phyloP scores from a whole-genome alignment of 805 yeast species.

The Lipomyces lipofer region DNA sequence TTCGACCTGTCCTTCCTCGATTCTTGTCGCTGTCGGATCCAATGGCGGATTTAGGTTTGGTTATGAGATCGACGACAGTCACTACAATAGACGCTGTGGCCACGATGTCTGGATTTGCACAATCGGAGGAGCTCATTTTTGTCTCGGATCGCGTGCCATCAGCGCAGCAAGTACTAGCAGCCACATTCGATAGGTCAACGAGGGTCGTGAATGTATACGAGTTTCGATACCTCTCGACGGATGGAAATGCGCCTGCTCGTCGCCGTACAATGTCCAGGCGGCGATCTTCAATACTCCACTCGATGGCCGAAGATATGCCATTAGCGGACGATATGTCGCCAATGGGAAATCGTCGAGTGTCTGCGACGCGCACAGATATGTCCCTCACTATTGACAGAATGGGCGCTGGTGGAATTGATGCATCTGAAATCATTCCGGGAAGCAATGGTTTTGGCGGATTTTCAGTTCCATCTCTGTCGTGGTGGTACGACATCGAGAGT shows the following conservation, averaged over 20 bases:
- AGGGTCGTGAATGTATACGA: conserved; percentile 55
- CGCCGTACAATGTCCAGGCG: conserved; percentile 27
- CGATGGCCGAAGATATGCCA: conserved; percentile 17
- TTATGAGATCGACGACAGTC: conserved; percentile 41
- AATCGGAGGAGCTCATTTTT: conserved; percentile 55
- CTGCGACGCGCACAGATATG: conserved; percentile 17
- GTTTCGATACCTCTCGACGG: conserved; percentile 45
- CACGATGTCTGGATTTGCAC: conserved; percentile 62
- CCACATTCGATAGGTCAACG: conserved; percentile 49
- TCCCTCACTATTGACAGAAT: conserved; percentile 38
- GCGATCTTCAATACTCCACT: conserved; percentile 22
- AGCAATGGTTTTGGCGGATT: neutral
- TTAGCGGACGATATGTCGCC: conserved; percentile 4
- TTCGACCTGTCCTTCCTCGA: conserved; percentile 32
- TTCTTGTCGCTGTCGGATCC: conserved; percentile 77
- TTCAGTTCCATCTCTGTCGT: conserved; percentile 9
- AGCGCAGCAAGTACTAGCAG: conserved; percentile 13
- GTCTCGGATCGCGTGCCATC: conserved; percentile 8
- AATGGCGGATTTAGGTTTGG: conserved; percentile 66
- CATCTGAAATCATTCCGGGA: conserved; percentile 1
- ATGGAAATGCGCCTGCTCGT: conserved; percentile 1
- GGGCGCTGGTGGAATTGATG: conserved; percentile 37
- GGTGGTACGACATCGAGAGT: conserved; percentile 26
- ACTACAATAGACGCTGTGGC: conserved; percentile 48
- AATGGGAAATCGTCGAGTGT: conserved; percentile 7